These are phyloP conservation scores for Rhizophora mangle DNA, from an alignment of 345 rosid species.

Conservation along the genomic window DNA sequence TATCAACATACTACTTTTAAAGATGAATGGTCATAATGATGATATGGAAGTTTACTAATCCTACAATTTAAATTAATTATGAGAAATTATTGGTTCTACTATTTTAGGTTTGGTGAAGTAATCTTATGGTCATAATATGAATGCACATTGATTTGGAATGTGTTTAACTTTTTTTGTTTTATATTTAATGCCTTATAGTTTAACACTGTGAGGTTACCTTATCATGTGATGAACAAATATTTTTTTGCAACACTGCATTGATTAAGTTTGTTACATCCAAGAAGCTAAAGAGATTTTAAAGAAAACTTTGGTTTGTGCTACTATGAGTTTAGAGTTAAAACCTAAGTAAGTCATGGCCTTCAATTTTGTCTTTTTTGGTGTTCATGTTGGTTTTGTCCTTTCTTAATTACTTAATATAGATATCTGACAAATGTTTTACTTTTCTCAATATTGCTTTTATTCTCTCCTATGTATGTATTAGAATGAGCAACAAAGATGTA, in stretches of 20 bases:
- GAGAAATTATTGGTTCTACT: no score
- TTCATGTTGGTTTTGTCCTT: neutral
- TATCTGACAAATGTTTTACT: neutral
- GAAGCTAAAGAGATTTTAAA: conserved; percentile 5
- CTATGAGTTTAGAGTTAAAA: conserved; percentile 7
- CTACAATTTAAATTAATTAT: no score
- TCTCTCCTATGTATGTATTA: neutral
- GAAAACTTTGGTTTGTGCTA: conserved; percentile 11
- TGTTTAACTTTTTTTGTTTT: neutral
- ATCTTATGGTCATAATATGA: no score
- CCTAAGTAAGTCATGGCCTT: conserved; percentile 8
- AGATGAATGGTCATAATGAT: no score
- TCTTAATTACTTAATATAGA: neutral
- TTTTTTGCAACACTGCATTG: conserved; percentile 14
- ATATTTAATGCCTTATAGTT: neutral
- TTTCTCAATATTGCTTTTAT: neutral
- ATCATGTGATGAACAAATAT: conserved; percentile 3
- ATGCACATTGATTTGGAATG: no score
- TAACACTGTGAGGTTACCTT: conserved; percentile 16
- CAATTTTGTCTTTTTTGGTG: neutral
- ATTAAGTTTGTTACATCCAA: conserved; percentile 13
- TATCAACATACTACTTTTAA: no score
- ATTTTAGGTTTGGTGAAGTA: no score
- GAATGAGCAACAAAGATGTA: no score
- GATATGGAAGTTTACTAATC: no score